Conservation (phyloP, 768 basidiomycete genomes). For the Coprinopsis strossmayeri region DNA sequence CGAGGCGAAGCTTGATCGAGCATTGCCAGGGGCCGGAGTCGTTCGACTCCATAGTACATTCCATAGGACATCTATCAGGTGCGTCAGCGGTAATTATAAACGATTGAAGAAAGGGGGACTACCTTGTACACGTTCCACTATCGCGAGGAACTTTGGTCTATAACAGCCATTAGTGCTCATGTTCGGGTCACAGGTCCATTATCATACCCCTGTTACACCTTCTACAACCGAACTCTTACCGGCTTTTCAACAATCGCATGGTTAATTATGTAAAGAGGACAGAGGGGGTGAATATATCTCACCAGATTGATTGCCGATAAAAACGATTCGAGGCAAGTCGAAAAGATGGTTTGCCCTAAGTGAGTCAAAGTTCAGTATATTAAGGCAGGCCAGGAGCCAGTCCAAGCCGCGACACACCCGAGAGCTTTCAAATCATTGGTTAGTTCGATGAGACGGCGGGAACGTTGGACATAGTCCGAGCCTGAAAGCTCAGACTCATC, state of each 20-base stretch:
- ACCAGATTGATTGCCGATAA: conserved; percentile 55
- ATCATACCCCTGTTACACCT: conserved; percentile 47
- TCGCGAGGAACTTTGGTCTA: conserved; percentile 59
- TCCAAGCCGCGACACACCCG: background rate
- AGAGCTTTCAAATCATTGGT: conserved; percentile 7
- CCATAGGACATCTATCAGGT: conserved; percentile 42
- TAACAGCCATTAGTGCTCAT: too few species aligned
- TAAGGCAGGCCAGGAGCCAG: background rate
- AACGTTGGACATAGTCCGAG: conserved; percentile 5
- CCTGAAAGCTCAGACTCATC: background rate
- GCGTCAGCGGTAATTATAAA: background rate
- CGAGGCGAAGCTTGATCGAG: conserved; percentile 29
- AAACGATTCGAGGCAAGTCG: conserved; percentile 44
- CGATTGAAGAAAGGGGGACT: background rate
- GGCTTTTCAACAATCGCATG: conserved; percentile 31
- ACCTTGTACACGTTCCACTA: conserved; percentile 56
- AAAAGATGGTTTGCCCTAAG: conserved; percentile 21
- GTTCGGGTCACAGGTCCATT: too few species aligned
- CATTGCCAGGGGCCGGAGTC: conserved; percentile 34
- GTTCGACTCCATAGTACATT: conserved; percentile 43
- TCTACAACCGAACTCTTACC: conserved; percentile 59
- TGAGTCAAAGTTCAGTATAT: background rate
- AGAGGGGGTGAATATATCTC: conserved; percentile 6
- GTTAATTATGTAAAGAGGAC: background rate
- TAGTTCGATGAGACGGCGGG: conserved; percentile 6